A percentile compares a stretch with the other conserved stretches of the same genome.
phyloP scores from a whole-genome alignment of 1,284 basidiomycete species.

The Moniliophthora roreri region DNA sequence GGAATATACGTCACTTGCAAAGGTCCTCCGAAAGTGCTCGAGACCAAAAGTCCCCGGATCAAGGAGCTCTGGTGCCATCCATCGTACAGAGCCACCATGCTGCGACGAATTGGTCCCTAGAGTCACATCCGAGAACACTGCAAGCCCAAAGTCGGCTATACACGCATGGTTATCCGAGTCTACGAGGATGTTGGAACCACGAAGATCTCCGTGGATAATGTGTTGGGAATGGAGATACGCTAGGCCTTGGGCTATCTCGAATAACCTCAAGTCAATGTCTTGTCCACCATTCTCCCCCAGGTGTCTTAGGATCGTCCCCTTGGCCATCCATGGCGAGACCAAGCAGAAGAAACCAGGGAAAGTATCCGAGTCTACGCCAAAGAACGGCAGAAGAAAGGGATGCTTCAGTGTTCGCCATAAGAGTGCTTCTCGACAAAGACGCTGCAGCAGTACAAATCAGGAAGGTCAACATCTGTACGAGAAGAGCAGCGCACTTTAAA shows the following conservation, averaged over 20 bases:
- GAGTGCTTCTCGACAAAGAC: constrained; percentile 18
- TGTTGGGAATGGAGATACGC: no score
- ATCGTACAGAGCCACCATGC: constrained; percentile 17
- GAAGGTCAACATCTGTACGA: neutral
- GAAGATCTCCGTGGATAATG: constrained; percentile 15
- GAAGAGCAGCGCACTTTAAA: neutral
- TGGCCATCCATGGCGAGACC: constrained; percentile 21
- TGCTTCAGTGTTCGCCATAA: constrained; percentile 21
- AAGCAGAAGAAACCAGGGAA: constrained; percentile 17
- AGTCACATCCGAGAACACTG: constrained; percentile 15
- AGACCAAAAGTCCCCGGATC: constrained; percentile 13
- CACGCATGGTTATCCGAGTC: constrained; percentile 17
- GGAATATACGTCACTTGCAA: constrained; percentile 11
- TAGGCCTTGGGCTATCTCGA: constrained; percentile 12
- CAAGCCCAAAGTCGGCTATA: constrained; percentile 24
- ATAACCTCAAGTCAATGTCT: constrained; percentile 3
- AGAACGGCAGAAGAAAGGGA: constrained; percentile 20
- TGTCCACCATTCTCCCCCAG: neutral
- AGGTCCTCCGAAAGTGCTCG: constrained; percentile 9
- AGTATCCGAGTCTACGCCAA: constrained; percentile 21
- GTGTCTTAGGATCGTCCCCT: constrained; percentile 18
- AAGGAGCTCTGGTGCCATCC: constrained; percentile 27
- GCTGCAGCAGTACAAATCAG: constrained; percentile 5
- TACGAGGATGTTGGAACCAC: constrained; percentile 20
- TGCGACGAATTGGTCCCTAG: constrained; percentile 5